Base-by-base conservation (phyloP, 305 asterid species). In the Caryopteris hybrid region DNA sequence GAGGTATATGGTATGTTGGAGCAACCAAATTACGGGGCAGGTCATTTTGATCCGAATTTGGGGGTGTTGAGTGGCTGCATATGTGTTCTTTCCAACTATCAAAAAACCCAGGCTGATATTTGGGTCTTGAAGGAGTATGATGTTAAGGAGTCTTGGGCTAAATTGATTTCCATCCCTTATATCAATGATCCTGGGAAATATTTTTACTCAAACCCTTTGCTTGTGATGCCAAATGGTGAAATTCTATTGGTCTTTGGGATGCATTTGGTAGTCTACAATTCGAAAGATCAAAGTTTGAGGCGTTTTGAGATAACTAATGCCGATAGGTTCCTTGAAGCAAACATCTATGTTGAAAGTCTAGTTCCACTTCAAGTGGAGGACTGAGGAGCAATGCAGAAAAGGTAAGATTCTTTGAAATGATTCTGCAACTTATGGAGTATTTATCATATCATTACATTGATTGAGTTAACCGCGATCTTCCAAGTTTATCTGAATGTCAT, bases 41-140 rank as follows among this genome's bases (percentile, higher is more conserved):
- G 70, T n/a, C 14, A 39, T 12, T 18, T 25, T 34, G 67, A 66
- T 2, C 62, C 71, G 20, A 13, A 38, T 6, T 61, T 78, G 54
- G 93, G 80, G 3, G 85, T 81, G 57, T n/a, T 81, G 54, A 84
- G 77, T 22, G 88, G 72, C 8, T 67, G 78, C 46, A 38, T 87
- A 43, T 73, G 77, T 43, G 80, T 84, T 51, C 69, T 84, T 31
- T 71, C 72, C 66, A 39, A 72, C 58, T 48, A 52, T 31, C 29
- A 13, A 2, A 39, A 41, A 0, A 47, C 3, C 8, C 25, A 63
- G 2, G 80, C 64, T 0, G 85, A 73, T 63, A 11, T 79, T 54
- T 88, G 96, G 96, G 79, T 81, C 60, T 41, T 84, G 80, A 83
- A 80, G 69, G 85, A 81, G 45, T 87, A 84, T 70, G 87, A 80